A percentile compares a stretch with the other conserved stretches of the same genome.
Evolutionary conservation across 495 filamentous ascomycete genomes (phyloP).

Genomic region (Corynascus novoguineensis): DNA sequence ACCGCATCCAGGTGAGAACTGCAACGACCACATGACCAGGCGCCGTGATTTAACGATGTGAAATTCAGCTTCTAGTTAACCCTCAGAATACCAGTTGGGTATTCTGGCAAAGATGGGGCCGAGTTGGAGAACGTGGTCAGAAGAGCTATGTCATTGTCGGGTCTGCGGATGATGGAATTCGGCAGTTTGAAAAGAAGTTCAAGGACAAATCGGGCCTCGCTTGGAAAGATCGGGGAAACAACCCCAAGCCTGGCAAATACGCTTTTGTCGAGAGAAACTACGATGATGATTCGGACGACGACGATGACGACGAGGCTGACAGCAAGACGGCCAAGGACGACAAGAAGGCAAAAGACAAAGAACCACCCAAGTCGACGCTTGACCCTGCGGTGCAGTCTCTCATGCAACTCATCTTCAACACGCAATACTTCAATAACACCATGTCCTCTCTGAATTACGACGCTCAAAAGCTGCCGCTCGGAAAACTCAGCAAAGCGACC

Average conservation of each 20-base stretch:
- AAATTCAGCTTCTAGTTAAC: slow-evolving; percentile 35
- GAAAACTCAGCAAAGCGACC: slow-evolving; percentile 73
- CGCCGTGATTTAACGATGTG: slow-evolving; percentile 2
- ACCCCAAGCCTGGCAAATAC: slow-evolving; percentile 63
- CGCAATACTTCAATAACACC: slow-evolving; percentile 55
- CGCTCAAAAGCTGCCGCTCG: slow-evolving; percentile 69
- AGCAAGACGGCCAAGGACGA: slow-evolving; percentile 31
- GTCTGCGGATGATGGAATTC: slow-evolving; percentile 43
- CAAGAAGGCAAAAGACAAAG: slow-evolving; percentile 30
- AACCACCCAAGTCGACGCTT: slow-evolving; percentile 50
- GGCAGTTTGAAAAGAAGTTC: slow-evolving; percentile 66
- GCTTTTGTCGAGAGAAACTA: slow-evolving; percentile 69
- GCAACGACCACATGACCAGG: not conserved
- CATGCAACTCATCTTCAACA: slow-evolving; percentile 79
- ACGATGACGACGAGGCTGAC: slow-evolving; percentile 54
- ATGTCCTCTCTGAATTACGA: slow-evolving; percentile 72
- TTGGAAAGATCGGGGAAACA: slow-evolving; percentile 58
- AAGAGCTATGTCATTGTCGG: slow-evolving; percentile 41
- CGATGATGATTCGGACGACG: slow-evolving; percentile 58
- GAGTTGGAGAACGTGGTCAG: slow-evolving; percentile 70
- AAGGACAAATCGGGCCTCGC: slow-evolving; percentile 65
- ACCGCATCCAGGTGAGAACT: slow-evolving; percentile 51
- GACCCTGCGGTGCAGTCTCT: slow-evolving; percentile 55
- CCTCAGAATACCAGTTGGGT: slow-evolving; percentile 33
- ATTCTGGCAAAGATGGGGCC: slow-evolving; percentile 70